Conservation (phyloP, 345 rosid species). For the Hypericum perforatum region DNA sequence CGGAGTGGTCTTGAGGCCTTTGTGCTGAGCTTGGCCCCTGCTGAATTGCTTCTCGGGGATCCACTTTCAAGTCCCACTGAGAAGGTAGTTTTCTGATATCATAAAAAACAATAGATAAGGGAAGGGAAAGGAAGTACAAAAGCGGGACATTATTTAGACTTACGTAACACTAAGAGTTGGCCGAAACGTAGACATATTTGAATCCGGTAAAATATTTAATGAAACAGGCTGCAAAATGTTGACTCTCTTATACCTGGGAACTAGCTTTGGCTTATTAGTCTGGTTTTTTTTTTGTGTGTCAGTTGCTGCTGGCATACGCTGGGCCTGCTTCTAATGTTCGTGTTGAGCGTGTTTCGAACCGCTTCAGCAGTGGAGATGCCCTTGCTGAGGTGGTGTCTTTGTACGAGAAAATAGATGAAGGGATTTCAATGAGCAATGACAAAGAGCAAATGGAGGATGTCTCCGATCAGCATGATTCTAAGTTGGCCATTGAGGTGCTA, state of each 20-base stretch:
- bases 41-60: slow-evolving; percentile 65
- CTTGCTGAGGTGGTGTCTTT: slow-evolving; percentile 59
- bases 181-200: background rate
- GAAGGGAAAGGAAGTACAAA: no score
- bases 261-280: slow-evolving; percentile 7
- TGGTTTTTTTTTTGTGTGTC: slow-evolving; percentile 6
- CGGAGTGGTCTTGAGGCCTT: slow-evolving; percentile 84
- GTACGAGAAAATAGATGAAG: slow-evolving; percentile 39
- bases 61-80: slow-evolving; percentile 69
- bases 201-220: background rate
- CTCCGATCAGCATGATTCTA: slow-evolving; percentile 14
- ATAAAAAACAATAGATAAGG: no score
- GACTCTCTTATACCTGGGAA: background rate
- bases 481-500: slow-evolving; percentile 40
- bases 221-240: background rate
- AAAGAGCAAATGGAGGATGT: slow-evolving; percentile 19
- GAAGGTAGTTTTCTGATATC: slow-evolving; percentile 41
- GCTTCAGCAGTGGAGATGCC: slow-evolving; percentile 52
- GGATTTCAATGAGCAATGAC: slow-evolving; percentile 17
- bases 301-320: slow-evolving; percentile 69
- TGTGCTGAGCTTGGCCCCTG: slow-evolving; percentile 71
- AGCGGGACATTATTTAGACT: no score
- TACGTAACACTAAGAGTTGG: no score
- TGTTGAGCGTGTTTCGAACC: slow-evolving; percentile 50
- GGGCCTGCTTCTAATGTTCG: slow-evolving; percentile 87